These are phyloP conservation scores for Fusarium kyushuense DNA, from an alignment of 2,329 filamentous ascomycete genomes.

Conservation along the genomic window DNA sequence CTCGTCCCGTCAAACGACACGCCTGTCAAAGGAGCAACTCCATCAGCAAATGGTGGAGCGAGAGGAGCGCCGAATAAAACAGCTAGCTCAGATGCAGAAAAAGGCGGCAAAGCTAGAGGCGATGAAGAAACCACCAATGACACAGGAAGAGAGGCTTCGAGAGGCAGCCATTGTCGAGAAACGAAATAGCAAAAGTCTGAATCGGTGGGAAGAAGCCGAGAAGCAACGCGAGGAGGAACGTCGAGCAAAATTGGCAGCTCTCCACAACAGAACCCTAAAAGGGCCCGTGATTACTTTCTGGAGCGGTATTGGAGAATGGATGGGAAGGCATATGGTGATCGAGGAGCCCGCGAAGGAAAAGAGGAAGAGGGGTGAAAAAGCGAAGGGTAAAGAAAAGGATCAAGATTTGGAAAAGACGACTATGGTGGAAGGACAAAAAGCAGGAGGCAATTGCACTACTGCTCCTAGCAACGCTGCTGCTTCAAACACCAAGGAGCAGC, in stretches of 20 bases:
- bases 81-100: slow-evolving; percentile 75
- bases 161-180: slow-evolving; percentile 88
- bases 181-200: slow-evolving; percentile 88
- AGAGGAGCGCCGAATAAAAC: slow-evolving; percentile 76
- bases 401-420: slow-evolving; percentile 41
- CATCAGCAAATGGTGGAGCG: slow-evolving; percentile 80
- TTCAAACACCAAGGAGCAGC: slow-evolving; percentile 22
- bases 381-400: slow-evolving; percentile 43
- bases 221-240: slow-evolving; percentile 88
- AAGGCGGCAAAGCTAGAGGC: slow-evolving; percentile 78
- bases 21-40: slow-evolving; percentile 70
- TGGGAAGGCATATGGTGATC: slow-evolving; percentile 74
- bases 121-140: slow-evolving; percentile 82
- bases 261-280: slow-evolving; percentile 87
- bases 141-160: slow-evolving; percentile 84
- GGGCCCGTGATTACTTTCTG: slow-evolving; percentile 92
- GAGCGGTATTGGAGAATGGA: slow-evolving; percentile 89
- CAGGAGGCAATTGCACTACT: slow-evolving; percentile 10
- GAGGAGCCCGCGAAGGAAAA: slow-evolving; percentile 73
- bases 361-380: slow-evolving; percentile 57
- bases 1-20: slow-evolving; percentile 69
- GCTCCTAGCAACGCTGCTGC: neutral
- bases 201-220: slow-evolving; percentile 94
- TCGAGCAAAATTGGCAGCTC: slow-evolving; percentile 82
- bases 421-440: slow-evolving; percentile 17